Conservation (phyloP, 1,139 yeast genomes). For the Casaregolazyma suthepensis region DNA sequence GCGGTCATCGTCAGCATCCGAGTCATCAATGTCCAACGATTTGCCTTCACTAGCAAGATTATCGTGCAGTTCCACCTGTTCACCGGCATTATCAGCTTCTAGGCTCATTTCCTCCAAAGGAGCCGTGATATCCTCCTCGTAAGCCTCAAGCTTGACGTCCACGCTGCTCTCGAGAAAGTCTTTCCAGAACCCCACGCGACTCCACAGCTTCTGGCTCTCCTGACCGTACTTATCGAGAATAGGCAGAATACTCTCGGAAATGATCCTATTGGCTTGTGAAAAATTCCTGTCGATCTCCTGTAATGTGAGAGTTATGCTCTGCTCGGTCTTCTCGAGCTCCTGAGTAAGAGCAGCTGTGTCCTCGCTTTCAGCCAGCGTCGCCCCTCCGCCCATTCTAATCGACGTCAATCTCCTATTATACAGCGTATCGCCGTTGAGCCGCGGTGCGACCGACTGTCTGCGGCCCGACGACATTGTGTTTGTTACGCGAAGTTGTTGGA, state of each 20-base stretch:
- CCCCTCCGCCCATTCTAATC: slow-evolving; percentile 11
- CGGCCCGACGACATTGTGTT: slow-evolving; percentile 2
- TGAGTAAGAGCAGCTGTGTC: slow-evolving; percentile 27
- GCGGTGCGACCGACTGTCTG: slow-evolving; percentile 7
- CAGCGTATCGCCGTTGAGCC: slow-evolving; percentile 5
- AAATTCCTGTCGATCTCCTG: slow-evolving; percentile 76
- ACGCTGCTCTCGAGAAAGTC: slow-evolving; percentile 71
- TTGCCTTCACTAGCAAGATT: background rate
- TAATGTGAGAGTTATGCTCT: slow-evolving; percentile 68
- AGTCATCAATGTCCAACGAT: slow-evolving; percentile 1
- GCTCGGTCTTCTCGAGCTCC: slow-evolving; percentile 71
- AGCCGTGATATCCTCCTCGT: slow-evolving; percentile 41
- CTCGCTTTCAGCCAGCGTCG: slow-evolving; percentile 2
- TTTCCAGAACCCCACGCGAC: slow-evolving; percentile 61
- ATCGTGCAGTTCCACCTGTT: background rate
- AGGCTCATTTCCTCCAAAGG: slow-evolving; percentile 11
- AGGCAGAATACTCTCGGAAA: slow-evolving; percentile 58
- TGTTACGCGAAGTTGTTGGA: background rate
- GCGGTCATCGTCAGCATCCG: slow-evolving; percentile 4
- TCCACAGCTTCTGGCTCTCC: slow-evolving; percentile 53
- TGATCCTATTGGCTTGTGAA: slow-evolving; percentile 55
- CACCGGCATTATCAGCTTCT: background rate
- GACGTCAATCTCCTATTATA: slow-evolving; percentile 9
- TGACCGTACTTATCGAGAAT: slow-evolving; percentile 52
- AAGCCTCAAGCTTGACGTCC: slow-evolving; percentile 55